A percentile compares a stretch with the other conserved stretches of the same genome.
These are phyloP conservation scores for Neurospora discreta DNA, from an alignment of 495 filamentous ascomycete species.

Conservation along the genomic window DNA sequence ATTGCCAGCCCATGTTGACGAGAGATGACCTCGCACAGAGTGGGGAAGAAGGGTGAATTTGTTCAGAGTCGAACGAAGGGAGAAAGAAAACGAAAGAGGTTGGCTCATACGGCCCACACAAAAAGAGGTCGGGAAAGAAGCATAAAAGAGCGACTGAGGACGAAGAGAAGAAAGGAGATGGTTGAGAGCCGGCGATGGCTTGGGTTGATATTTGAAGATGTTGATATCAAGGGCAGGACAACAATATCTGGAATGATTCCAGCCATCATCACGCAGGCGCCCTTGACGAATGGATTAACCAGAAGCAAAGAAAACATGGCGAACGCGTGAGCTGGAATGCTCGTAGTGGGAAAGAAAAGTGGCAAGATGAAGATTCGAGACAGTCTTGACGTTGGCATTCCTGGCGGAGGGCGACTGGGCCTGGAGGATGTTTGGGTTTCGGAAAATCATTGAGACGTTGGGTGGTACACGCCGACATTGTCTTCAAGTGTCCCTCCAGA, in stretches of 20 bases:
- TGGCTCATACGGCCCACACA: not conserved
- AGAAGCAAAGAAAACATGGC: not conserved
- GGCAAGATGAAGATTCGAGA: conserved; percentile 1
- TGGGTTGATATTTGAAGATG: conserved; percentile 1
- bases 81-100: not conserved
- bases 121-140: not conserved
- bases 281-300: not conserved
- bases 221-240: not conserved
- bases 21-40: not conserved
- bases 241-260: not conserved
- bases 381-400: not conserved
- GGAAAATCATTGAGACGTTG: not conserved
- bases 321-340: not conserved
- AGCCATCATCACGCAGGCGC: not conserved
- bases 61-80: not conserved
- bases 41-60: not conserved
- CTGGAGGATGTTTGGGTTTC: not conserved
- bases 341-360: not conserved
- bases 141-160: not conserved
- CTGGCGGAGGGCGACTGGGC: not conserved
- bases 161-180: not conserved
- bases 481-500: not conserved
- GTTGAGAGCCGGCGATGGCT: not conserved
- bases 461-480: no score
- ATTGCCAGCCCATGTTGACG: conserved; percentile 15